Base-by-base conservation (phyloP, 1,139 yeast species). In the Yamadazyma buinensis region DNA sequence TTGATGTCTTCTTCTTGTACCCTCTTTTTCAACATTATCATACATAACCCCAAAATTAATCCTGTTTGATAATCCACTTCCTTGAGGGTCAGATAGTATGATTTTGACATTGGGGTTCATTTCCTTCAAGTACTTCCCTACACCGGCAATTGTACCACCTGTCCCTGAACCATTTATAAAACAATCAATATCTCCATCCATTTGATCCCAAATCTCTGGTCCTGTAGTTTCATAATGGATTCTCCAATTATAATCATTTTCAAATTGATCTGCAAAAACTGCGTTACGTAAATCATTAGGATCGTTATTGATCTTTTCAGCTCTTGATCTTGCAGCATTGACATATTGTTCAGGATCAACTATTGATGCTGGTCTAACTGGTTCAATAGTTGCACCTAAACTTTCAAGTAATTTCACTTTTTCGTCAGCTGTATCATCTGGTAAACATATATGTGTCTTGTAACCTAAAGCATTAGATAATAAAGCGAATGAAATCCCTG, bases 281-380 rank as follows among this genome's bases (percentile, higher is more conserved):
- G 95, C 97, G 23, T 57, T 59, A 8, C 69, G 48, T 0, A 47
- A 39, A 30, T 64, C 69, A 2, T 57, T 41, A 0, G 59, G 44
- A 41, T 74, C 73, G 15, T 55, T 51, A 39, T 77, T 75, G 29
- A 80, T 63, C n/a, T 55, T 62, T 12, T 67, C 61, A 2, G 92
- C 87, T 5, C 84, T 76, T 4, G 66, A 58, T 39, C 84, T 70
- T 0, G 98, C 97, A 6, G 83, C 82, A 55, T 92, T 92, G 27
- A 92, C 96, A 52, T 92, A 92, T 56, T 92, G 97, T 40, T 77
- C 76, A 2, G 95, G 92, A 57, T 92, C 97, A 11, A 88, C 96
- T 31, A 92, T 92, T 8, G 95, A 80, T 0, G 97, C 97, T 0
- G 98, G 98, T 38, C 84, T 80, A 12, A 92, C 97, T 29, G 84